Evolutionary conservation across 768 basidiomycete genomes (phyloP).

Genomic region (Nevesoporus exiguus): DNA sequence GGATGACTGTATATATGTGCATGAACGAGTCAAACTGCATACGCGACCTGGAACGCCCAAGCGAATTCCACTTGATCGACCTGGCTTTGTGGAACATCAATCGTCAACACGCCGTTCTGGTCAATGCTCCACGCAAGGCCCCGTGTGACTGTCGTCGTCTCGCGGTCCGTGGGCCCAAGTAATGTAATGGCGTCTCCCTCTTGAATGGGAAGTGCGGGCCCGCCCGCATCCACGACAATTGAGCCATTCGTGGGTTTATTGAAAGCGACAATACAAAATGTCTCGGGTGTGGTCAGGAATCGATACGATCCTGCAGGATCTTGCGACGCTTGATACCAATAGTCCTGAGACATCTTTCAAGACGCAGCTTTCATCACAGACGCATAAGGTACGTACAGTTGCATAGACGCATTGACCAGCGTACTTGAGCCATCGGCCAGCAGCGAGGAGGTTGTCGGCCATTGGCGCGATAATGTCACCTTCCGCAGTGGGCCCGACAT

Average conservation of each 20-base stretch:
- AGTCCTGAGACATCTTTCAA: constrained; percentile 32
- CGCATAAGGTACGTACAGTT: constrained; percentile 36
- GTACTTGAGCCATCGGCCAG: constrained; percentile 49
- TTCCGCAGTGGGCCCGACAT: constrained; percentile 54
- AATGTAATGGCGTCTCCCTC: constrained; percentile 41
- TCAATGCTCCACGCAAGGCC: constrained; percentile 33
- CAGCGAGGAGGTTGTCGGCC: constrained; percentile 45
- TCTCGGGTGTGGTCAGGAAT: constrained; percentile 48
- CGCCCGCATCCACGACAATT: constrained; percentile 34
- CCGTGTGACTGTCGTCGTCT: not conserved
- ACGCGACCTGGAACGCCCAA: constrained; percentile 41
- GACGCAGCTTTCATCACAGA: not conserved
- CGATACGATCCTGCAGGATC: constrained; percentile 34
- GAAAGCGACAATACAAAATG: constrained; percentile 51
- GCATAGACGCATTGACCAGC: constrained; percentile 51
- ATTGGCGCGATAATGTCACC: constrained; percentile 51
- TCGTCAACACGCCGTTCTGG: constrained; percentile 27
- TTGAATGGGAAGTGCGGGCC: constrained; percentile 41
- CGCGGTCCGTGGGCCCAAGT: constrained; percentile 31
- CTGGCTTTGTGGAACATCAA: constrained; percentile 27
- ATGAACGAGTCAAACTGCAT: constrained; percentile 12
- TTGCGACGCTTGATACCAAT: constrained; percentile 47
- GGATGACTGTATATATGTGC: no score
- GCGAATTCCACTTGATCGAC: constrained; percentile 31
- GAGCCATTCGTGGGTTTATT: constrained; percentile 32